Evolutionary conservation across 352 stramenopile species (phyloP), one percentile per base, ranked within the genome.

Genomic region (Phytophthora cryptogea): DNA sequence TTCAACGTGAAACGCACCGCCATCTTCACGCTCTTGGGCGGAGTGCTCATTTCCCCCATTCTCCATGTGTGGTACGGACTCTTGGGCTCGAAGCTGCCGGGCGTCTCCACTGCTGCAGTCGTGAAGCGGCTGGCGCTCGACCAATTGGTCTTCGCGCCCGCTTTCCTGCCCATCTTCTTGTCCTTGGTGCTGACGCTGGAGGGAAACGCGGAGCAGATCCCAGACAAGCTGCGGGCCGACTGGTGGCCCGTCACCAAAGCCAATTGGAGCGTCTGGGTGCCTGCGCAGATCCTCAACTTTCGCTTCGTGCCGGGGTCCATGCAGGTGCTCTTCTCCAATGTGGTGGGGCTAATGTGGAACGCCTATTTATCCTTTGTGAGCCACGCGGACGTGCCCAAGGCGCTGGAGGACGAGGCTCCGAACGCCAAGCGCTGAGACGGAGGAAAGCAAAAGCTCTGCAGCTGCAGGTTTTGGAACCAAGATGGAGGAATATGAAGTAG

Each of bases 191-290:
- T 92, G 42, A 74, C 76, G 26, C 70, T 94, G 9, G 84, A 91
- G 56, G 80, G 81, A 39, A 39, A 82, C 16, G 47, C 65, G 0
- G 54, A 80, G 27, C 65, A 68, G 9, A 81, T 94, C 46, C 72
- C 70, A 5, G 71, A 80, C 52, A 92, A 92, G 55, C 57, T 94
- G n/a, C 57, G 44, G 0, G 52, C 65, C 17, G 83, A 94, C n/a
- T 94, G 85, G 85, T 94, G 85, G 85, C 64, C 81, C 5, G 72
- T 83, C 3, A 74, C 80, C 30, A 77, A 91, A 68, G 68, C 83
- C 59, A 94, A 94, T 69, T 94, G 85, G 85, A 58, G 65, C 32
- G 76, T 94, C 28, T 94, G 85, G 85, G 79, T 94, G 32, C 85
- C 85, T 0, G 85, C 85, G 4, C 83, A 94, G 70, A 66, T 92